phyloP scores from a whole-genome alignment of 345 rosid genomes.

The Euphorbia pulcherrima region DNA sequence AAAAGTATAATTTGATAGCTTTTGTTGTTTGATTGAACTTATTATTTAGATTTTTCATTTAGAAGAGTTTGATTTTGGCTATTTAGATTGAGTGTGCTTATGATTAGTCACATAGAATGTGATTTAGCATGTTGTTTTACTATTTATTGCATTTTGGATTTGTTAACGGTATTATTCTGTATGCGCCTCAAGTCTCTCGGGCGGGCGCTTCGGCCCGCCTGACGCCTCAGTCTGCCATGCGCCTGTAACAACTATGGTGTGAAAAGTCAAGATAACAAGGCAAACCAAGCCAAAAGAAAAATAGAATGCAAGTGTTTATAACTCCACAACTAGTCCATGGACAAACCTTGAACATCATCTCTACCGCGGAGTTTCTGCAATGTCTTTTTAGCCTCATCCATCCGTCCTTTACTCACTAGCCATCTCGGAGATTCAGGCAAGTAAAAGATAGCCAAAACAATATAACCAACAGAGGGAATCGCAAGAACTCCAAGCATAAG shows the following conservation, averaged over 20 bases:
- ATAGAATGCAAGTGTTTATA: background rate
- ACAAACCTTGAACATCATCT: conserved; percentile 87
- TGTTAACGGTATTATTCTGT: no score
- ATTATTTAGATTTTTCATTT: no score
- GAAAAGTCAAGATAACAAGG: background rate
- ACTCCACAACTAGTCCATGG: no score
- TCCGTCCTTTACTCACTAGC: conserved; percentile 95
- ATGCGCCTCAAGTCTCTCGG: background rate
- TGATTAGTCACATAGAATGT: no score
- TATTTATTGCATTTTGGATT: no score
- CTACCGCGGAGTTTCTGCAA: conserved; percentile 84
- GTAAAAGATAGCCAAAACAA: conserved; percentile 64
- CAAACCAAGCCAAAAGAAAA: background rate
- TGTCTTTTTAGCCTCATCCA: conserved; percentile 77
- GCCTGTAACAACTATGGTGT: background rate
- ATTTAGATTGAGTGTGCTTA: no score
- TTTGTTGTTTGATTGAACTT: no score
- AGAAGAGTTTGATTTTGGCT: no score
- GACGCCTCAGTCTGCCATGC: no score
- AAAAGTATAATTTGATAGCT: no score
- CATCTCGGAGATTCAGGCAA: conserved; percentile 99
- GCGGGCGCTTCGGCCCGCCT: no score
- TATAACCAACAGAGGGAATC: conserved; percentile 66
- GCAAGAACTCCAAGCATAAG: conserved; percentile 92
- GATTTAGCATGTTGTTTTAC: no score